These are phyloP conservation scores for Jasminum sambac DNA, from an alignment of 257 asterid genomes.

Conservation along the genomic window DNA sequence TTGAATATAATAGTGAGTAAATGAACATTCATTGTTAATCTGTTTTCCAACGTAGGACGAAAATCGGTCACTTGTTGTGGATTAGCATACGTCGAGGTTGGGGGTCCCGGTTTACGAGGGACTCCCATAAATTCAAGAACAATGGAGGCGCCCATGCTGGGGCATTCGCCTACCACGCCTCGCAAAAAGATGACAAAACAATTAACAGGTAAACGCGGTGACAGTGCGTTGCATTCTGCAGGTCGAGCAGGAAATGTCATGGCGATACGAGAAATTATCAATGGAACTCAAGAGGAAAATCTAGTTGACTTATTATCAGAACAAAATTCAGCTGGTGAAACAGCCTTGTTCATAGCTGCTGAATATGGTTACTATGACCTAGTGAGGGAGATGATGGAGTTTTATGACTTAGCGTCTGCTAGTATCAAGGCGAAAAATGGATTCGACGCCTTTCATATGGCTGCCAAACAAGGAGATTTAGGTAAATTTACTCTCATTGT, in stretches of 20 bases:
- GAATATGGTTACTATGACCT: conserved; percentile 55
- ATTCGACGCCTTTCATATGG: conserved; percentile 61
- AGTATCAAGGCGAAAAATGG: conserved; percentile 62
- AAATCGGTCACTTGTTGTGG: not conserved
- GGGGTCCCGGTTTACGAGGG: not conserved
- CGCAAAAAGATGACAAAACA: conserved; percentile 62
- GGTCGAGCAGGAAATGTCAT: conserved; percentile 47
- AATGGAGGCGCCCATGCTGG: conserved; percentile 22
- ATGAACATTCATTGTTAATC: conserved; percentile 23
- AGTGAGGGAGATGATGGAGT: conserved; percentile 48
- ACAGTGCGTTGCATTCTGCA: conserved; percentile 49
- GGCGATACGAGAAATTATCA: conserved; percentile 38
- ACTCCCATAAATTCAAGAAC: not conserved
- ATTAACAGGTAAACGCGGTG: conserved; percentile 57
- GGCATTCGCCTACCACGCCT: conserved; percentile 39
- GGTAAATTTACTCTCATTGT: conserved; percentile 25
- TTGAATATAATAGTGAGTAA: not conserved
- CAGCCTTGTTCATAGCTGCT: conserved; percentile 49
- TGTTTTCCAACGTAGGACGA: conserved; percentile 22
- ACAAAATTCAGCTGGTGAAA: conserved; percentile 56
- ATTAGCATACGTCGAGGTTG: not conserved
- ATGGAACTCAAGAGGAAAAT: conserved; percentile 28
- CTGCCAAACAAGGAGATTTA: conserved; percentile 66
- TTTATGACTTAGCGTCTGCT: conserved; percentile 45
- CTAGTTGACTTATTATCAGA: conserved; percentile 31